Conservation (phyloP, 192 early-diverging fungal species). For the Podila clonocystis region DNA sequence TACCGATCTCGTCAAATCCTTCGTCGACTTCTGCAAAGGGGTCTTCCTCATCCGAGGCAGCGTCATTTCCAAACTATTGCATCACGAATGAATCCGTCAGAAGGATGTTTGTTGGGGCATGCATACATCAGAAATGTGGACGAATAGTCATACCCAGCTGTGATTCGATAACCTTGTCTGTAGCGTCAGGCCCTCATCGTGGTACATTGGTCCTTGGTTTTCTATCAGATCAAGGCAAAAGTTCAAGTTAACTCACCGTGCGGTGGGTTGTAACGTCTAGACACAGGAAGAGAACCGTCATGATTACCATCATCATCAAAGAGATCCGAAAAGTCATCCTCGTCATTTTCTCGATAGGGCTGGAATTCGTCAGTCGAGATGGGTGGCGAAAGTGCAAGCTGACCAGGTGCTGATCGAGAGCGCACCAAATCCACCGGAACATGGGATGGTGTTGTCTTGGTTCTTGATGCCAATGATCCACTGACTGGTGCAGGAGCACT, state of each 20-base stretch:
- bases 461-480: conserved; percentile 30
- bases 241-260: too few relatives aligned
- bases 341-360: conserved; percentile 35
- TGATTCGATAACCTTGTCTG: conserved; percentile 53
- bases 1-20: conserved; percentile 59
- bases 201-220: conserved; percentile 18
- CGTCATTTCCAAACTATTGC: conserved; percentile 49
- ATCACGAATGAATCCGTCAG: neutral
- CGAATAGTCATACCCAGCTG: conserved; percentile 41
- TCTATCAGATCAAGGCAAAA: conserved; percentile 1
- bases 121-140: neutral
- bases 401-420: conserved; percentile 41
- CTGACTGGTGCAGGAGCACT: conserved; percentile 3
- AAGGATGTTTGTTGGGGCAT: neutral
- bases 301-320: conserved; percentile 9
- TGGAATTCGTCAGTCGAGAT: conserved; percentile 17
- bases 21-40: conserved; percentile 61
- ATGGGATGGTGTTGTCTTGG: conserved; percentile 13
- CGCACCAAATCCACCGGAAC: conserved; percentile 40
- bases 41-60: conserved; percentile 58
- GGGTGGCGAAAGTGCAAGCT: conserved; percentile 24
- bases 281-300: too few relatives aligned
- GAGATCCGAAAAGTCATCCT: conserved; percentile 46
- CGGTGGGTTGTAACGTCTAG: too few relatives aligned
- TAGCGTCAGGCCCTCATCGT: conserved; percentile 37